These are phyloP conservation scores for Candida nemodendra DNA, from an alignment of 805 yeast genomes.

Conservation along the genomic window DNA sequence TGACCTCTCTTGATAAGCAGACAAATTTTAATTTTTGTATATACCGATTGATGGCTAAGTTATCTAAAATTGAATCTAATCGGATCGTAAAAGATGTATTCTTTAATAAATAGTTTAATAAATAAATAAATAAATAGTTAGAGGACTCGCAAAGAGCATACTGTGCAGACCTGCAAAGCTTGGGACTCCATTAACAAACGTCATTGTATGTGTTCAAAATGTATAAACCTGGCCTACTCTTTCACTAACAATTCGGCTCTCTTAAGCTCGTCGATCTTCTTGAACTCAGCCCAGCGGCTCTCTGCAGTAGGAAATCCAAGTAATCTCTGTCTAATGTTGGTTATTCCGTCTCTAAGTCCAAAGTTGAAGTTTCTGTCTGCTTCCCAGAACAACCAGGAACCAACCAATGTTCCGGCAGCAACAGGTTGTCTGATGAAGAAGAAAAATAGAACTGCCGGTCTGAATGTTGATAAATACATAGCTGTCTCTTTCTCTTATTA, in stretches of 20 bases:
- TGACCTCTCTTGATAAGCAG: too few species aligned
- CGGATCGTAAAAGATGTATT: neutral
- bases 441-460: conserved; percentile 38
- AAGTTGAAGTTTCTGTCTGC: conserved; percentile 32
- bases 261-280: conserved; percentile 32
- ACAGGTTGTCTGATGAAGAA: conserved; percentile 38
- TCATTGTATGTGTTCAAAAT: too few species aligned
- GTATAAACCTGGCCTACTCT: too few species aligned
- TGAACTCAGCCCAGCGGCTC: conserved; percentile 30
- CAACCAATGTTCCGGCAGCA: conserved; percentile 33
- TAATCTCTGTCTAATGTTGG: conserved; percentile 26
- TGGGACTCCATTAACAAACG: too few species aligned
- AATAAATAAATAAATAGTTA: neutral
- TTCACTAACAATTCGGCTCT: conserved; percentile 19
- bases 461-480: conserved; percentile 31
- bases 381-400: conserved; percentile 36
- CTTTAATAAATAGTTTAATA: too few species aligned
- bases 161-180: too few species aligned
- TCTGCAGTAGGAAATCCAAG: conserved; percentile 35
- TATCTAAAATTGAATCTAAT: too few species aligned
- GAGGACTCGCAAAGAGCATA: too few species aligned
- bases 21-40: too few species aligned
- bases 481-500: neutral
- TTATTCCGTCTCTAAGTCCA: conserved; percentile 32
- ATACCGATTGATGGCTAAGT: too few species aligned